Evolutionary conservation across 2,329 filamentous ascomycete genomes (phyloP).

Genomic region (Bipolaris sorokiniana): DNA sequence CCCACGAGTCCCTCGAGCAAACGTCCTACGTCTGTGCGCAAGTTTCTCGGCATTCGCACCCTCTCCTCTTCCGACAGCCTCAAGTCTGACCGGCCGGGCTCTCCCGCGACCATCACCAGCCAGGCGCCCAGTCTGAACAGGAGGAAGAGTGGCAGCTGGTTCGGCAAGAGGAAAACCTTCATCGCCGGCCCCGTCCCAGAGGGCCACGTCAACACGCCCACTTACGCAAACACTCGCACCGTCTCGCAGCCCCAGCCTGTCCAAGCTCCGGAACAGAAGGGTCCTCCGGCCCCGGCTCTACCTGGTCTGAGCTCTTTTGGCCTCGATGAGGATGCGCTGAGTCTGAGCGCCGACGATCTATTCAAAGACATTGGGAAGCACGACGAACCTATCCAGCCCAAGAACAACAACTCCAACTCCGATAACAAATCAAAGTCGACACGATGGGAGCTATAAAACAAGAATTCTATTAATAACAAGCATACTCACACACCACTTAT

Average conservation of each 20-base stretch:
- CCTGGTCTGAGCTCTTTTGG: constrained; percentile 48
- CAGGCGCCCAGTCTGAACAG: constrained; percentile 38
- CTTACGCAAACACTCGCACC: constrained; percentile 29
- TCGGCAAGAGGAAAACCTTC: constrained; percentile 48
- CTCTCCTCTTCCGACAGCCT: constrained; percentile 47
- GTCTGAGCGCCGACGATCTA: constrained; percentile 48
- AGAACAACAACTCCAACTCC: not conserved
- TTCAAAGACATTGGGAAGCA: constrained; percentile 46
- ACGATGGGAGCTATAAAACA: constrained; percentile 28
- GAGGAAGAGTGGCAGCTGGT: constrained; percentile 51
- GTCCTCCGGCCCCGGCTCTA: constrained; percentile 49
- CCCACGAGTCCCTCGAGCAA: constrained; percentile 41
- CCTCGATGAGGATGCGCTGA: constrained; percentile 42
- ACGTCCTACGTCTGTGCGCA: constrained; percentile 50
- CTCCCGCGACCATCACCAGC: constrained; percentile 44
- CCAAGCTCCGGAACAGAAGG: constrained; percentile 33
- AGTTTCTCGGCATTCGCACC: constrained; percentile 49
- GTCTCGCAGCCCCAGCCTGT: constrained; percentile 23
- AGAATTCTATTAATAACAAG: not conserved
- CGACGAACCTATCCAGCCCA: not conserved
- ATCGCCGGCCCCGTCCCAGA: constrained; percentile 43
- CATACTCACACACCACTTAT: not conserved
- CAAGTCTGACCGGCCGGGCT: constrained; percentile 45
- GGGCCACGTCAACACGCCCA: constrained; percentile 33
- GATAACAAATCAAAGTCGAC: constrained; percentile 7